Evolutionary conservation across 768 basidiomycete species (phyloP).

Genomic region (Leccinum incarnatum): DNA sequence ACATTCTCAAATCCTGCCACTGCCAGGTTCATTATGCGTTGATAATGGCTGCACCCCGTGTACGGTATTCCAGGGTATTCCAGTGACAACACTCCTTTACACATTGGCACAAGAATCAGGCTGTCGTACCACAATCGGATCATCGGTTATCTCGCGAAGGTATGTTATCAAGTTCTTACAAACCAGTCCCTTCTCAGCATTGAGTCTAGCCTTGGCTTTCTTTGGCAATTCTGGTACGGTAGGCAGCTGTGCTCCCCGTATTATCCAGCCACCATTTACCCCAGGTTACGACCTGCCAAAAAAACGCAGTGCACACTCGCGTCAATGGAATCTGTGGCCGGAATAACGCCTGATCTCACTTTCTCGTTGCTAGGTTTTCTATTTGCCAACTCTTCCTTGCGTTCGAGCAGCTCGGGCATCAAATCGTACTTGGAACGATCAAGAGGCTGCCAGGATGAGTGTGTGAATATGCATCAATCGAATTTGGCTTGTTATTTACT

Average conservation of each 20-base stretch:
- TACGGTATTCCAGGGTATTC: too few relatives aligned
- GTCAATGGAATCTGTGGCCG: background rate
- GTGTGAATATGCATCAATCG: background rate
- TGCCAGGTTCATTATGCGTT: too few relatives aligned
- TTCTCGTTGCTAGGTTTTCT: background rate
- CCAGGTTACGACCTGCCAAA: too few relatives aligned
- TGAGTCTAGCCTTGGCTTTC: too few relatives aligned
- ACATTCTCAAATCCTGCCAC: too few relatives aligned
- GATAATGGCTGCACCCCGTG: too few relatives aligned
- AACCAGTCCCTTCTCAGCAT: background rate
- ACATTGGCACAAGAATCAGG: background rate
- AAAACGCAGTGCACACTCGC: too few relatives aligned
- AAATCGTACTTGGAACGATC: slow-evolving; percentile 17
- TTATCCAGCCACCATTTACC: too few relatives aligned
- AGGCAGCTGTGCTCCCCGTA: too few relatives aligned
- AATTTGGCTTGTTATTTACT: background rate
- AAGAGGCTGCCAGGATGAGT: slow-evolving; percentile 1
- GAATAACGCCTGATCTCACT: background rate
- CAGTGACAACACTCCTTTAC: too few relatives aligned
- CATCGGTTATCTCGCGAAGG: background rate
- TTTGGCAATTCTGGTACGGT: background rate
- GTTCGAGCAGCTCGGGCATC: slow-evolving; percentile 4
- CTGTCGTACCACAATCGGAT: background rate
- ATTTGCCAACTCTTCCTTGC: background rate
- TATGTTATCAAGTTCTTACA: background rate